Base-by-base conservation (phyloP, 768 basidiomycete genomes). In the Podaxis pistillaris region DNA sequence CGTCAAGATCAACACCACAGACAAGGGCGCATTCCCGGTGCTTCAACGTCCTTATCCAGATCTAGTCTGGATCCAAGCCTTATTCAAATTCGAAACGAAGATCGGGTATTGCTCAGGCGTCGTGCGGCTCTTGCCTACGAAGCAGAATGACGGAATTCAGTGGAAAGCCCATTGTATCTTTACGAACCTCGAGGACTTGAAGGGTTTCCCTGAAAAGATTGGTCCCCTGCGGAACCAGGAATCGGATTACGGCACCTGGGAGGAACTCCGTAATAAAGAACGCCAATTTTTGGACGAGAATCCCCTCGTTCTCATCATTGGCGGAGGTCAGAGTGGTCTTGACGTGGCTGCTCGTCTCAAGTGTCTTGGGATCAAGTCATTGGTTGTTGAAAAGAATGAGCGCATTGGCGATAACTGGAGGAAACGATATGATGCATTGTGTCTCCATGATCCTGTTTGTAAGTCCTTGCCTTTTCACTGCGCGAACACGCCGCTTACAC, bases 401-500 rank as follows among this genome's bases (percentile, higher is more conserved):
- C 73, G 82, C 19, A 79, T 89, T 26, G 88, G 89, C 0, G 82
- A 89, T 68, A 83, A 82, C 55, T 90, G 88, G 89, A 75, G 88
- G 62, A 76, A 80, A 40, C 77, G 90, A 40, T 91, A 91, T 69
- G 82, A 88, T 59, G 81, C 86, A 9, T 72, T 90, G 41, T 87
- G 85, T 54, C 72, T 90, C 30, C 88, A 91, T 68, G 85, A 87
- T 70, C 81, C 85, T 24, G 84, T 88, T 62, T 88, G 87, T 86
- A 67, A 77, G 86, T 79, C 68, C 11, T 49, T 15, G 22, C 26
- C 30, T 46, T 36, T 40, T 26, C 38, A 36, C 59, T 24, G 62
- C n/a, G 53, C 33, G 8, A 33, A 33, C 8, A 9, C 33, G 7
- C 33, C 8, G 33, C 33, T 33, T 33, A 33, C 33, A 33, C 33